These are phyloP conservation scores for Sclerotinia subarctica DNA, from an alignment of 2,329 filamentous ascomycete species.

Conservation along the genomic window DNA sequence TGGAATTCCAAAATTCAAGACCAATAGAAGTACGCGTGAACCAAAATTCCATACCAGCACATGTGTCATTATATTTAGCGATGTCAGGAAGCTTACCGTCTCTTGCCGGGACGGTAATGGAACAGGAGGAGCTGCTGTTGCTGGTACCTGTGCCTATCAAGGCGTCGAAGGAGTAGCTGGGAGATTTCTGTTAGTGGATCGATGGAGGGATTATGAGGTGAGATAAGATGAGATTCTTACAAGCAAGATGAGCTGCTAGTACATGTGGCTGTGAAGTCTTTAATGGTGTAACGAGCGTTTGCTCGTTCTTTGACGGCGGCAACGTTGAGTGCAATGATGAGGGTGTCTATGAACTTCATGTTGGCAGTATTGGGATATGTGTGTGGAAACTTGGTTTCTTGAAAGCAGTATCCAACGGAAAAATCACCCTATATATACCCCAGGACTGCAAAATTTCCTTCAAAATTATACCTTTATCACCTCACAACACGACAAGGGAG, in stretches of 20 bases:
- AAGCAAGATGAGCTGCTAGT: neutral
- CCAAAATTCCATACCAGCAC: neutral
- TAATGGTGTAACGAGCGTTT: neutral
- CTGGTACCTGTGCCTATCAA: neutral
- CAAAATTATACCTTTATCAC: neutral
- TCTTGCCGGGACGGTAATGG: neutral
- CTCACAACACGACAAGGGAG: neutral
- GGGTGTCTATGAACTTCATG: neutral
- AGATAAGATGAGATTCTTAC: neutral
- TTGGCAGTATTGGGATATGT: neutral
- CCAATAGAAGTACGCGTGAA: neutral
- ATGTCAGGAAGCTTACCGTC: neutral
- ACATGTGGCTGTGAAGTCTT: no score
- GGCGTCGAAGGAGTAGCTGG: neutral
- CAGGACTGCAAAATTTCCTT: neutral
- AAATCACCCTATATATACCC: rapidly evolving
- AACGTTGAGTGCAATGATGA: neutral
- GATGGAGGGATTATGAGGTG: neutral
- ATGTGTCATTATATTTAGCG: neutral
- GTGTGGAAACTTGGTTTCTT: neutral
- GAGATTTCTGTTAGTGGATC: neutral
- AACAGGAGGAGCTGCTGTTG: neutral
- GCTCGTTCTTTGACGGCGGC: neutral
- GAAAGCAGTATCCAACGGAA: neutral
- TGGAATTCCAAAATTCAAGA: neutral